Conservation (phyloP, 805 yeast genomes). For the Kodamaea laetipori region DNA sequence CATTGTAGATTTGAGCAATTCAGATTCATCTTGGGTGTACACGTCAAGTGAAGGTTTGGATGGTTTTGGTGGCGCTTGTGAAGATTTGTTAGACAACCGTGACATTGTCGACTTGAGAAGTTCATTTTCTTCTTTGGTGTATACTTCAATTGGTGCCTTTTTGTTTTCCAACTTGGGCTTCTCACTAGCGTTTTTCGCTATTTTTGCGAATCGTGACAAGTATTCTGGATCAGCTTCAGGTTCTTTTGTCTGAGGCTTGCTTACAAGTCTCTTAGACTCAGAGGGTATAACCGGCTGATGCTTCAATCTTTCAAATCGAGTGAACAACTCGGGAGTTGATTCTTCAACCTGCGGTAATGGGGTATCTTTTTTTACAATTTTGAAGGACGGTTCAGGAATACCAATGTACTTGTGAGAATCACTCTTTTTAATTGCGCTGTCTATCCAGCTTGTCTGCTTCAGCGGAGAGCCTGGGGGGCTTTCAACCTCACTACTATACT, state of each 20-base stretch:
- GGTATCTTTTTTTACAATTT: constrained; percentile 14
- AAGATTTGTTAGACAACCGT: constrained; percentile 13
- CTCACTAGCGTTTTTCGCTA: constrained; percentile 2
- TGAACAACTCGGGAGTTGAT: constrained; percentile 16
- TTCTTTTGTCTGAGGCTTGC: constrained; percentile 1
- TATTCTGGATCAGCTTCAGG: constrained; percentile 12
- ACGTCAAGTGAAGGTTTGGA: constrained; percentile 17
- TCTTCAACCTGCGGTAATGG: constrained; percentile 12
- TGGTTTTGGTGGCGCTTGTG: constrained; percentile 14
- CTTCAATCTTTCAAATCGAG: constrained; percentile 15
- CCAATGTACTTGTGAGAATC: constrained; percentile 17
- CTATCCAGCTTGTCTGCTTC: constrained; percentile 18
- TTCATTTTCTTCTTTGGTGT: constrained; percentile 20
- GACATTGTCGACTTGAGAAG: constrained; percentile 20
- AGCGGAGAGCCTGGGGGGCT: background rate
- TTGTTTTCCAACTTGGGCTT: constrained; percentile 1
- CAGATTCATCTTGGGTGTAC: constrained; percentile 21
- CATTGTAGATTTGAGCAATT: constrained; percentile 20
- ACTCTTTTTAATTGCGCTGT: constrained; percentile 19
- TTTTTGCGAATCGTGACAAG: constrained; percentile 8
- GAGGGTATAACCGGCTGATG: constrained; percentile 4
- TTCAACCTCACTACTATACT: background rate
- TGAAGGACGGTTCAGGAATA: constrained; percentile 17
- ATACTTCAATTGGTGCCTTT: constrained; percentile 20
- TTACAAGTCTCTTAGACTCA: background rate